Percentiles rank a stretch among this genome's conserved stretches.
These are phyloP conservation scores for Globisporangium uncinulatum DNA, from an alignment of 352 stramenopile genomes.

Conservation along the genomic window DNA sequence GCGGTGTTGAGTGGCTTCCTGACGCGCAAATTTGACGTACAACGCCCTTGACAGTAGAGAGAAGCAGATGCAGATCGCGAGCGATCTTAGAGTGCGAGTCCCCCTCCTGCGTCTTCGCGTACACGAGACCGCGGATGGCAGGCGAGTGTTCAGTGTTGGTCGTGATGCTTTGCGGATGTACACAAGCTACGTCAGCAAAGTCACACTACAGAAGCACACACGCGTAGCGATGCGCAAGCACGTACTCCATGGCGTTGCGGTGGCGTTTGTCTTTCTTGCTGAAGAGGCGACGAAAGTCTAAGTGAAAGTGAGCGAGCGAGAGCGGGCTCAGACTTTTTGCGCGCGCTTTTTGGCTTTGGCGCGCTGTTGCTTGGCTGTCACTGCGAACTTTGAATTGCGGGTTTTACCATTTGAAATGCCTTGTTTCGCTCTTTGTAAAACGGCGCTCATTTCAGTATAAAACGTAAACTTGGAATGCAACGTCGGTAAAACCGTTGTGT, in stretches of 20 bases:
- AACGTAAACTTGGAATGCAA: too few species aligned
- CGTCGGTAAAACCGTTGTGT: too few species aligned
- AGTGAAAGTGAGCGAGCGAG: too few species aligned
- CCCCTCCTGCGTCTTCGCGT: neutral
- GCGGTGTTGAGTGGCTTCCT: neutral
- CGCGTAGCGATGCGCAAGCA: too few species aligned
- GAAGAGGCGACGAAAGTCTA: too few species aligned
- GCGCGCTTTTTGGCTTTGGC: neutral
- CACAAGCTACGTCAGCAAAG: neutral
- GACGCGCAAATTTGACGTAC: neutral
- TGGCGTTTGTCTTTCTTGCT: too few species aligned
- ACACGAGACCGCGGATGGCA: neutral
- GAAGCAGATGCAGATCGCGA: neutral
- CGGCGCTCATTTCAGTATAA: too few species aligned
- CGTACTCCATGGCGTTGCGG: too few species aligned
- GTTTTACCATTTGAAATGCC: too few species aligned
- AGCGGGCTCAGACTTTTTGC: neutral
- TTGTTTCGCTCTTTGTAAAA: too few species aligned
- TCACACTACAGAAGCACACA: too few species aligned
- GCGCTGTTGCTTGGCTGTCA: neutral
- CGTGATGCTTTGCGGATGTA: neutral
- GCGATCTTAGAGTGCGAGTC: neutral
- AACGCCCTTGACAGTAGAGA: constrained; percentile 1
- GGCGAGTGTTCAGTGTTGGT: neutral
- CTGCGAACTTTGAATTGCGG: too few species aligned